Percentiles rank a stretch among this genome's conserved stretches.
phyloP scores from a whole-genome alignment of 768 basidiomycete genomes.

The Kwoniella shandongensis region DNA sequence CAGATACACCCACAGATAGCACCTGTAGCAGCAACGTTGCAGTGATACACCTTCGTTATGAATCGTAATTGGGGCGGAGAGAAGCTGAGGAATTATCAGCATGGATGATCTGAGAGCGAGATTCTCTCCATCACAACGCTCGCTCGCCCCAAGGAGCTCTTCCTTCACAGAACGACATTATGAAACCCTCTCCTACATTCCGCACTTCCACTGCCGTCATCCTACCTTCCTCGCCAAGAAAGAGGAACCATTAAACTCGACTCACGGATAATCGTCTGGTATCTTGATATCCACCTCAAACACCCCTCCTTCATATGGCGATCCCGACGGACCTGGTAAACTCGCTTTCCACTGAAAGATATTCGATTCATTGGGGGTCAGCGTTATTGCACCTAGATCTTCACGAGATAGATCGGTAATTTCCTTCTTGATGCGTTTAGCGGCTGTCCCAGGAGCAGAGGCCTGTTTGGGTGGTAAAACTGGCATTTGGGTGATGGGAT shows the following conservation, averaged over 20 bases:
- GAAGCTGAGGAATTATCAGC: conserved; percentile 30
- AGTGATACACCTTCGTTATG: conserved; percentile 51
- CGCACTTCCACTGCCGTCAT: not conserved
- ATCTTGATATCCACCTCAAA: conserved; percentile 48
- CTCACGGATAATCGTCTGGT: conserved; percentile 52
- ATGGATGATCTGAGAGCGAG: not conserved
- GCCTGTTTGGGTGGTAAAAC: conserved; percentile 10
- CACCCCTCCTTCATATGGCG: conserved; percentile 52
- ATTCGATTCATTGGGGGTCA: conserved; percentile 47
- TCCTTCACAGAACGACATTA: no score
- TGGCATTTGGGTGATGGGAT: not conserved
- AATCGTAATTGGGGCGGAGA: conserved; percentile 49
- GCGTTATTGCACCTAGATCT: conserved; percentile 42
- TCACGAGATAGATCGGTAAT: conserved; percentile 50
- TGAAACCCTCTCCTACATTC: not conserved
- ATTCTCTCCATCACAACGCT: not conserved
- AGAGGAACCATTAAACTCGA: conserved; percentile 4
- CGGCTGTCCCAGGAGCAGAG: conserved; percentile 21
- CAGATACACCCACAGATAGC: conserved; percentile 52
- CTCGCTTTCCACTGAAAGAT: conserved; percentile 47
- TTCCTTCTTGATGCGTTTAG: conserved; percentile 52
- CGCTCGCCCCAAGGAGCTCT: not conserved
- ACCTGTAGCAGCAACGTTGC: conserved; percentile 46
- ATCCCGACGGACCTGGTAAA: conserved; percentile 47
- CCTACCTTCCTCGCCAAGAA: not conserved